Conservation (phyloP, 495 filamentous ascomycete genomes). For the Neurospora pannonica region DNA sequence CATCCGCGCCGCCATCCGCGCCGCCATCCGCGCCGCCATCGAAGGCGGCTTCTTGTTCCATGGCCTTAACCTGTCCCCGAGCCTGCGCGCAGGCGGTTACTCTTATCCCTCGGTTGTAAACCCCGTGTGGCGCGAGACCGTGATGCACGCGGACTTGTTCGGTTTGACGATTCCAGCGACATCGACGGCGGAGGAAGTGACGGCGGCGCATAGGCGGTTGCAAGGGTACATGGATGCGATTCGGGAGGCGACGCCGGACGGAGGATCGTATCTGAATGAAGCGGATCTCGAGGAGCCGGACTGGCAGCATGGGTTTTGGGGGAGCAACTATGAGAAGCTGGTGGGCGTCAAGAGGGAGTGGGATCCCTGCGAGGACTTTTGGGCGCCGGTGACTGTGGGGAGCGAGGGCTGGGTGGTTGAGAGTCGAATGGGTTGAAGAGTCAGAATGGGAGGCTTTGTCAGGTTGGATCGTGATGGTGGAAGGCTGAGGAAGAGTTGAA, state of each 20-base stretch:
- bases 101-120: conserved; percentile 31
- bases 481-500: background rate
- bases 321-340: conserved; percentile 38
- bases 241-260: conserved; percentile 18
- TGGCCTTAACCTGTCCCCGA: conserved; percentile 36
- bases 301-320: conserved; percentile 51
- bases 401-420: conserved; percentile 40
- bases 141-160: conserved; percentile 45
- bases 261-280: conserved; percentile 41
- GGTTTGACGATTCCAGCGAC: conserved; percentile 10
- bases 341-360: conserved; percentile 39
- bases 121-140: conserved; percentile 44
- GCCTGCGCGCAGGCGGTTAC: conserved; percentile 20
- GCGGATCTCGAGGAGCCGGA: conserved; percentile 46
- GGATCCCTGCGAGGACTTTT: conserved; percentile 46
- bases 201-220: conserved; percentile 13
- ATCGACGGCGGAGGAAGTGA: conserved; percentile 13
- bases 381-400: conserved; percentile 41
- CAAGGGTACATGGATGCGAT: conserved; percentile 21
- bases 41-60: conserved; percentile 31
- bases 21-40: conserved; percentile 28
- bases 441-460: conserved; percentile 27
- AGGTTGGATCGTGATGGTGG: background rate
- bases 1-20: too few species aligned
- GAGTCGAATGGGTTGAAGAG: conserved; percentile 17